phyloP scores from a whole-genome alignment of 805 yeast genomes.

The Debaryomyces tyrocola region DNA sequence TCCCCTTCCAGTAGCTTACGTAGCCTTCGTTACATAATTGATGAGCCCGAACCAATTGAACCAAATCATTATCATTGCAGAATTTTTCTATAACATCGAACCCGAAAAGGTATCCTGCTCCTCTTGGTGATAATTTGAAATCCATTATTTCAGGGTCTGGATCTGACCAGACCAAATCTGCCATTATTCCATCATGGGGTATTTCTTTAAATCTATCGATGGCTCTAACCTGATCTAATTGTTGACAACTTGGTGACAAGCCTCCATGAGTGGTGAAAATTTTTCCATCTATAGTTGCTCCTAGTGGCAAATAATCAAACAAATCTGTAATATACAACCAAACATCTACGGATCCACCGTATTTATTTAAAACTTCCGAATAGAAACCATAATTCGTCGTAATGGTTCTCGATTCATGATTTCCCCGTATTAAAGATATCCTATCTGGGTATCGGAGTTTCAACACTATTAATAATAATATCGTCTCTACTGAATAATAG shows the following conservation, averaged over 20 bases:
- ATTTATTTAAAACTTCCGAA: constrained; percentile 89
- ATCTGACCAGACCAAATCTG: constrained; percentile 97
- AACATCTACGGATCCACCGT: constrained; percentile 67
- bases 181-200: constrained; percentile 99
- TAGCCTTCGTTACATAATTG: constrained; percentile 96
- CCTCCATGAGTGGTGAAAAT: constrained; percentile 98
- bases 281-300: constrained; percentile 86
- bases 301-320: constrained; percentile 85
- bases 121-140: constrained; percentile 88
- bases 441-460: constrained; percentile 87
- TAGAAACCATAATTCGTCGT: constrained; percentile 97
- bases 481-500: constrained; percentile 89
- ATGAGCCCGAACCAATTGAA: constrained; percentile 88
- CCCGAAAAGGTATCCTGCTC: constrained; percentile 98
- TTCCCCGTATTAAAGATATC: constrained; percentile 83
- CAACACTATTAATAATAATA: constrained; percentile 74
- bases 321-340: constrained; percentile 91
- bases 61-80: constrained; percentile 71
- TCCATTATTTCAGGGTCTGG: constrained; percentile 84
- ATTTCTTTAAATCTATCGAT: constrained; percentile 92
- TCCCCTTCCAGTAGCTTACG: constrained; percentile 86
- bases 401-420: constrained; percentile 94
- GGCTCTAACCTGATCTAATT: constrained; percentile 85
- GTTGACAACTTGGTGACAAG: constrained; percentile 89
- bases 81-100: constrained; percentile 86